Conservation (phyloP, 2,329 filamentous ascomycete genomes). For the Aspergillus uvarum region DNA sequence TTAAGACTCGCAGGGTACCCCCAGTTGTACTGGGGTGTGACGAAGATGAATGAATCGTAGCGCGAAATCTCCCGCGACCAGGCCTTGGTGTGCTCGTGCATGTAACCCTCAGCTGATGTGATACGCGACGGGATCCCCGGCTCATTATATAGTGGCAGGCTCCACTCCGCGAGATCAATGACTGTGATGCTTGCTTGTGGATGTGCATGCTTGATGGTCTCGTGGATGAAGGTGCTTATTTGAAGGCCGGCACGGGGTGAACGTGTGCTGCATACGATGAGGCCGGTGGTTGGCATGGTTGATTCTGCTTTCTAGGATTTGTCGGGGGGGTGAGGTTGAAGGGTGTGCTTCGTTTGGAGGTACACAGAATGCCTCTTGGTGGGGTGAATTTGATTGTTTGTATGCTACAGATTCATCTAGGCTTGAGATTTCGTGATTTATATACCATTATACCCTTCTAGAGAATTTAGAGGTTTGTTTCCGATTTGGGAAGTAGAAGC, state of each 20-base stretch:
- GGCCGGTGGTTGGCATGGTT: conserved; percentile 4
- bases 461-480: background rate
- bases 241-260: conserved; percentile 32
- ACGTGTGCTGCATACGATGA: conserved; percentile 36
- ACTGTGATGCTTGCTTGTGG: background rate
- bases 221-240: conserved; percentile 27
- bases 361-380: no score
- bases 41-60: conserved; percentile 43
- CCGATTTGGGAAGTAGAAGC: background rate
- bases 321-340: no score
- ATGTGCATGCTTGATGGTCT: conserved; percentile 14
- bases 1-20: conserved; percentile 56
- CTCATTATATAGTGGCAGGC: conserved; percentile 42
- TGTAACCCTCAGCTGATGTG: conserved; percentile 32
- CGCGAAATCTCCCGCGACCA: conserved; percentile 40
- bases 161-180: conserved; percentile 16
- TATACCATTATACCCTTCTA: background rate
- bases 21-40: conserved; percentile 55
- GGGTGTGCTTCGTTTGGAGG: no score
- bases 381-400: background rate
- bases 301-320: background rate
- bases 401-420: background rate
- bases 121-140: conserved; percentile 39
- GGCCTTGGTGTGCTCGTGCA: conserved; percentile 34
- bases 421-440: background rate